Percentiles rank a stretch among this genome's conserved stretches.
Conservation (phyloP, 2,329 filamentous ascomycete species). For the Lasiodiplodia sp. region DNA sequence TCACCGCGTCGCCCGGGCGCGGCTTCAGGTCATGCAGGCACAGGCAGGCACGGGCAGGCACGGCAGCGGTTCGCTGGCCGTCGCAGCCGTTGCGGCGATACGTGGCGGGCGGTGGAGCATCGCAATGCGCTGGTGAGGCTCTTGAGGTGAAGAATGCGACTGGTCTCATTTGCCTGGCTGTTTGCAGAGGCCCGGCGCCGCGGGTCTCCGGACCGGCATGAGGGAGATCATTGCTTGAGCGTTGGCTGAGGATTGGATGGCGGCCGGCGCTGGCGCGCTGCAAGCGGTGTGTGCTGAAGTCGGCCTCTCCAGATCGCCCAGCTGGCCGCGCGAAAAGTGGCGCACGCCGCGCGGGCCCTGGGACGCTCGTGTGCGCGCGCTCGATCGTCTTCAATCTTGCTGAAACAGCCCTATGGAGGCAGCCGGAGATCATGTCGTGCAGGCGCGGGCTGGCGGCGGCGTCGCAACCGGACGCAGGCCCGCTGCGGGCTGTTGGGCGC, state of each 20-base stretch:
- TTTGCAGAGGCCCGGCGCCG: constrained; percentile 27
- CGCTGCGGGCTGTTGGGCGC: constrained; percentile 23
- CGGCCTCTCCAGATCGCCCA: constrained; percentile 29
- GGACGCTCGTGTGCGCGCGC: constrained; percentile 24
- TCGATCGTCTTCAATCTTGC: constrained; percentile 30
- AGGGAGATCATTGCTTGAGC: constrained; percentile 27
- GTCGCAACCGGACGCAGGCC: constrained; percentile 24
- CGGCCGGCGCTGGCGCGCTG: constrained; percentile 21
- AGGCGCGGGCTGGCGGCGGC: constrained; percentile 23
- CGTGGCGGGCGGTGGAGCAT: constrained; percentile 24
- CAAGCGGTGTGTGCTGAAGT: constrained; percentile 28
- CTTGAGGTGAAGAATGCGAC: constrained; percentile 27
- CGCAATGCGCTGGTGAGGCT: constrained; percentile 25
- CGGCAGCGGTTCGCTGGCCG: constrained; percentile 13
- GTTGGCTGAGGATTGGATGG: constrained; percentile 14
- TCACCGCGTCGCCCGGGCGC: constrained; percentile 15
- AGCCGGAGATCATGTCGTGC: constrained; percentile 29
- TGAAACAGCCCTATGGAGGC: constrained; percentile 30
- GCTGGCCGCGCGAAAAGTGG: constrained; percentile 27
- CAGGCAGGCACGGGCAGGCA: constrained; percentile 8
- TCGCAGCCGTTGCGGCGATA: constrained; percentile 24
- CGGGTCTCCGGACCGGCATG: constrained; percentile 28
- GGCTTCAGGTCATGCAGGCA: constrained; percentile 9
- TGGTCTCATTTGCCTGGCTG: constrained; percentile 24
- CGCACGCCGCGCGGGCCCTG: constrained; percentile 21